Base-by-base conservation (phyloP, 2,329 filamentous ascomycete species). In the Paecilomyces fulvus region DNA sequence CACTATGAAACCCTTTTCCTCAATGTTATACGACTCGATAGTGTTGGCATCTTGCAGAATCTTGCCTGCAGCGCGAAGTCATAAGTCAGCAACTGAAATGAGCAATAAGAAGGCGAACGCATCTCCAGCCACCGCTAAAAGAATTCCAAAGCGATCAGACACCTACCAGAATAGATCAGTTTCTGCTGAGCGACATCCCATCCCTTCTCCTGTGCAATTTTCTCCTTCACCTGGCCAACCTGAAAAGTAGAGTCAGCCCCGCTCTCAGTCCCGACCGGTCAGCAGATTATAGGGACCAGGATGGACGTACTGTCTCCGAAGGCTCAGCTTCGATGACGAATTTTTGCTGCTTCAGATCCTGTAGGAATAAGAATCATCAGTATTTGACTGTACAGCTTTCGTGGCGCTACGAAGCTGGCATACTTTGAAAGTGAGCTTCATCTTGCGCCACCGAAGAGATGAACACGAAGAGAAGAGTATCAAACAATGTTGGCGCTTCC, bases 301-400 rank as follows among this genome's bases (percentile, higher is more conserved):
- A 8, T 58, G 62, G 43, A 67, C 88, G 68, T 86, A 96, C 92
- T 74, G 90, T 89, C 73, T 96, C 92, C 63, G 88, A 86, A 61
- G 92, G 90, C 75, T 97, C 92, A 70, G 91, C 90, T 65, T 97
- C 92, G 80, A 99, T 88, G 70, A 87, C 86, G 78, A 99, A 99
- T 81, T 96, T 96, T 75, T 96, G 89, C 77, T 97, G 94, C 82
- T 96, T 97, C 70, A 99, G 83, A 80, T 99, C 94, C 92, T 96
- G 37, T 60, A 65, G 49, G 61, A 61, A 51, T 49, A 54, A 56
- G 59, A 48, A 50, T 50, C 12, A 59, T 70, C 55, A 70, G 61
- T 59, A 49, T 52, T 49, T 51, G 37, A 56, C 56, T 55, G 56
- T 43, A 17, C 37, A 55, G 58, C 56, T 58, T 61, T 61, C 60